Percentiles rank a stretch among this genome's conserved stretches.
phyloP scores from a whole-genome alignment of 768 basidiomycete species.

The Pisolithus albus region DNA sequence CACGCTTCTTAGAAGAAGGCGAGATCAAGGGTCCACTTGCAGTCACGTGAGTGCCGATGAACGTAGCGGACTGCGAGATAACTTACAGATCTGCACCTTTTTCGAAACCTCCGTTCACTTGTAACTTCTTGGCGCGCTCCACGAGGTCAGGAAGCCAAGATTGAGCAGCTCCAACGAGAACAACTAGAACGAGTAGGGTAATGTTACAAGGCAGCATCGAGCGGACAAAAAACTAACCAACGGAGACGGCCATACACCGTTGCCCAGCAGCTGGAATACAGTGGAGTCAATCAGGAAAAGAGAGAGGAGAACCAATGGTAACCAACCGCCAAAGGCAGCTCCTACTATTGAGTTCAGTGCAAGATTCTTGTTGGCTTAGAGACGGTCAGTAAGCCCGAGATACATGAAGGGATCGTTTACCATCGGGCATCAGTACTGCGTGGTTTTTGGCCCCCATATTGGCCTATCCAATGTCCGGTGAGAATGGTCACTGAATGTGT shows the following conservation, averaged over 20 bases:
- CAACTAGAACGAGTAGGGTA: constrained; percentile 30
- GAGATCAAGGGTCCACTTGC: constrained; percentile 74
- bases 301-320: constrained; percentile 12
- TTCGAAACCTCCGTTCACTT: constrained; percentile 90
- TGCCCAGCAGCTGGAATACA: constrained; percentile 76
- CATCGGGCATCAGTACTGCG: constrained; percentile 88
- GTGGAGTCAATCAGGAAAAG: constrained; percentile 11
- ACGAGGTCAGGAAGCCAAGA: constrained; percentile 84
- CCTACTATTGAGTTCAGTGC: constrained; percentile 89
- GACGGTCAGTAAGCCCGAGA: not conserved
- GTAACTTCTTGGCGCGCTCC: constrained; percentile 71
- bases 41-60: not conserved
- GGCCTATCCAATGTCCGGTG: constrained; percentile 32
- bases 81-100: constrained; percentile 70
- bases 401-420: constrained; percentile 35
- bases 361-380: constrained; percentile 80
- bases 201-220: not conserved
- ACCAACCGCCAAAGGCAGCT: constrained; percentile 83
- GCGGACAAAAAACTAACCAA: constrained; percentile 44
- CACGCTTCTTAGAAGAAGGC: constrained; percentile 71
- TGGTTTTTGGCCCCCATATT: constrained; percentile 98
- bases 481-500: not conserved
- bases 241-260: constrained; percentile 94
- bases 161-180: constrained; percentile 75
- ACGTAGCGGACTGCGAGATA: not conserved